Conservation (phyloP, 192 early-diverging fungal genomes). For the Coemansia furcata region DNA sequence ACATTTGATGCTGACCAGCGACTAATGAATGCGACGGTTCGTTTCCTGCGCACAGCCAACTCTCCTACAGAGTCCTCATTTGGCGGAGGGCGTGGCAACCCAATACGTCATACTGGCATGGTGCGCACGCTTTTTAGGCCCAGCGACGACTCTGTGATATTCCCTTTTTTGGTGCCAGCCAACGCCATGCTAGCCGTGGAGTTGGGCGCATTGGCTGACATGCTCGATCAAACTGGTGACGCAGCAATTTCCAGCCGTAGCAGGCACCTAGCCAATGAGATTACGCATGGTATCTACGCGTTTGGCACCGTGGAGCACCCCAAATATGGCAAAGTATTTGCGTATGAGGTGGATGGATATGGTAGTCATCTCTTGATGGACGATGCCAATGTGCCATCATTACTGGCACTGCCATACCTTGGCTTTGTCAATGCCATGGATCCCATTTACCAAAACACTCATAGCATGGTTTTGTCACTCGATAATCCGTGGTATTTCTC, state of each 20-base stretch:
- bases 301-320: constrained; percentile 21
- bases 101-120: constrained; percentile 37
- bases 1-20: constrained; percentile 35
- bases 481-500: constrained; percentile 7
- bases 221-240: constrained; percentile 21
- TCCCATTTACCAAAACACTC: constrained; percentile 54
- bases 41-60: constrained; percentile 27
- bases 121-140: constrained; percentile 57
- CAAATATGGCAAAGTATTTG: too few species aligned
- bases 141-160: constrained; percentile 57
- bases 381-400: constrained; percentile 45
- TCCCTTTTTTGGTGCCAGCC: constrained; percentile 61
- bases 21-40: constrained; percentile 23
- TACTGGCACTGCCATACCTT: constrained; percentile 57
- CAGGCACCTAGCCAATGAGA: constrained; percentile 35
- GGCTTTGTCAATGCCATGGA: constrained; percentile 53
- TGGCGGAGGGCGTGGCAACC: constrained; percentile 45
- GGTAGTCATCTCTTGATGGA: constrained; percentile 44
- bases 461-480: constrained; percentile 49
- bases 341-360: constrained; percentile 65
- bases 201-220: constrained; percentile 36
- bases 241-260: constrained; percentile 14
- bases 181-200: constrained; percentile 64
- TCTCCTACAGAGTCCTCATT: constrained; percentile 46
- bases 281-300: constrained; percentile 49